Evolutionary conservation across 2,329 filamentous ascomycete species (phyloP), one percentile per base, ranked within the genome.

Genomic region (Pestalotiopsis sp.): DNA sequence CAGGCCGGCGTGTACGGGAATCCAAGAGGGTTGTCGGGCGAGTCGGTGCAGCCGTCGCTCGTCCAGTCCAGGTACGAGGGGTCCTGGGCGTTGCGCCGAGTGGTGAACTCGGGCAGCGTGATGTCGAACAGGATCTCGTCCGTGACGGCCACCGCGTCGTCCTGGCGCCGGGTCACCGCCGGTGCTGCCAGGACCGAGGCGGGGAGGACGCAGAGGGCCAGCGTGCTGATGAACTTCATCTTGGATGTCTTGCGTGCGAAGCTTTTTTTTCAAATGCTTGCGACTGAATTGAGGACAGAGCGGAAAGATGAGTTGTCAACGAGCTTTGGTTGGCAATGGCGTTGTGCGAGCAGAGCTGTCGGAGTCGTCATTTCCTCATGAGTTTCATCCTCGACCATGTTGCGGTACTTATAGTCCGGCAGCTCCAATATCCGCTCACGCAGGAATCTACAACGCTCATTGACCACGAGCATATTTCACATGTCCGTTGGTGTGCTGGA

Each of bases 61-160:
- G 71, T 69, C 82, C 82, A 85, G 75, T 81, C 74, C 0, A 84
- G 74, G 1, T 64, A 76, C 0, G 80, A 36, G 0, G 85, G 86
- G 59, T 81, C 73, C 1, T 75, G 73, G 0, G 78, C 78, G 12
- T 81, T 78, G 60, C 84, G 83, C 9, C 79, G 78, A 1, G 72
- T 57, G 2, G 79, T 77, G 72, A 88, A 89, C 0, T 76, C 58
- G 0, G 77, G 71, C 3, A 88, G 81, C 0, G 79, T 75, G 57
- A 80, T 74, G 61, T 68, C 73, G 78, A 86, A 88, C 66, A 87
- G 76, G 27, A 86, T 80, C 39, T 79, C 69, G 69, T 88, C 86
- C 1, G 84, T 86, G n/a, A 61, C 25, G 4, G 64, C 25, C n/a
- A 52, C 41, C 6, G 25, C 25, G 13, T 59, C 57, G 3, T 45